Conservation (phyloP, 2,329 filamentous ascomycete genomes). For the Alternaria dauci region DNA sequence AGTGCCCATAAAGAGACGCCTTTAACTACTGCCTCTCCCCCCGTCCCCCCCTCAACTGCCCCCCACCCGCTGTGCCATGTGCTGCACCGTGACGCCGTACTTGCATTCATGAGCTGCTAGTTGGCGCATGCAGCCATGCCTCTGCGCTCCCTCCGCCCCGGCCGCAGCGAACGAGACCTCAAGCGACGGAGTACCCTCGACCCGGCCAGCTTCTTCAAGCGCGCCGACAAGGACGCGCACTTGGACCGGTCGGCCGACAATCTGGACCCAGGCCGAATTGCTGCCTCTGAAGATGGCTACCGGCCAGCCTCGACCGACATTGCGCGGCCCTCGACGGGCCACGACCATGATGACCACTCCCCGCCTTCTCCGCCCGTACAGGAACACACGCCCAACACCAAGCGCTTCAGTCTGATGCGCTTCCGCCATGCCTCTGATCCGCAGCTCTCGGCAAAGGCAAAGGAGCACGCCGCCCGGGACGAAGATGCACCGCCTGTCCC, state of each 20-base stretch:
- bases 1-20: conserved; percentile 7
- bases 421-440: conserved; percentile 94
- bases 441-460: conserved; percentile 79
- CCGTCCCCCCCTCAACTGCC: conserved; percentile 5
- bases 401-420: conserved; percentile 74
- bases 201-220: conserved; percentile 48
- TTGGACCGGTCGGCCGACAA: conserved; percentile 37
- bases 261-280: conserved; percentile 36
- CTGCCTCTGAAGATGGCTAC: conserved; percentile 47
- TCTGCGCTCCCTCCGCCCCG: conserved; percentile 50
- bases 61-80: conserved; percentile 44
- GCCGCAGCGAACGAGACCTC: conserved; percentile 53
- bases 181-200: conserved; percentile 57
- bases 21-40: background rate
- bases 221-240: conserved; percentile 39
- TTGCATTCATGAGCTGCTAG: conserved; percentile 48
- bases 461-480: conserved; percentile 65
- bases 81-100: conserved; percentile 35
- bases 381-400: conserved; percentile 51
- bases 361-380: conserved; percentile 46
- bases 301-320: conserved; percentile 41
- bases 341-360: conserved; percentile 22
- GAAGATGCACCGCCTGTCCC: conserved; percentile 41
- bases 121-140: conserved; percentile 50
- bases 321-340: conserved; percentile 27